These are phyloP conservation scores for Styphnolobium japonicum DNA, from an alignment of 306 rosid species.

Conservation along the genomic window DNA sequence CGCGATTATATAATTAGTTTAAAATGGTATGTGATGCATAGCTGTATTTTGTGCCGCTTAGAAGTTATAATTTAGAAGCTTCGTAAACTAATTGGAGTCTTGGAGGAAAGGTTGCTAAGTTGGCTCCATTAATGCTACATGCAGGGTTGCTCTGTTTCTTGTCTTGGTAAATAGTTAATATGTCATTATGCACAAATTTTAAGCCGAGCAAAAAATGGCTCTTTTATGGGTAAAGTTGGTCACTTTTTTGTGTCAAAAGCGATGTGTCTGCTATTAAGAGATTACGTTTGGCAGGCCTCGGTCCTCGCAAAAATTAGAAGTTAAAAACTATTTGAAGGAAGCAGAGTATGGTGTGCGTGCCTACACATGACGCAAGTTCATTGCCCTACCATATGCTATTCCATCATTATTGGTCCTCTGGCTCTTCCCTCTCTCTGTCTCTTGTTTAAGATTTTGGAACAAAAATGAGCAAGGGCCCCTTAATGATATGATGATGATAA, in stretches of 20 bases:
- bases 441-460: not conserved
- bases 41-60: not conserved
- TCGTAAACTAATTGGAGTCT: constrained; percentile 24
- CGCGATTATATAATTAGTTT: not conserved
- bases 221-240: constrained; percentile 30
- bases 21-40: not conserved
- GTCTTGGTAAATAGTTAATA: constrained; percentile 16
- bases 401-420: not conserved
- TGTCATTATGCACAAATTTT: constrained; percentile 8
- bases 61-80: constrained; percentile 23
- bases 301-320: not conserved
- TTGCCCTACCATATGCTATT: not conserved
- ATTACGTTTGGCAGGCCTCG: constrained; percentile 16
- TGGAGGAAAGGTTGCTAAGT: constrained; percentile 18
- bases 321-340: not conserved
- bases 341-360: not conserved
- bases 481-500: constrained; percentile 24
- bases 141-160: not conserved
- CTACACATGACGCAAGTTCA: not conserved
- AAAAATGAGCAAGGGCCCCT: not conserved
- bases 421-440: not conserved
- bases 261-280: constrained; percentile 19
- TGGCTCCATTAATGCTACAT: constrained; percentile 41
- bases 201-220: not conserved
- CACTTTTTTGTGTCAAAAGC: constrained; percentile 29